A percentile compares a stretch with the other conserved stretches of the same genome.
phyloP scores from a whole-genome alignment of 805 yeast genomes.

The Sungouiella blattae region DNA sequence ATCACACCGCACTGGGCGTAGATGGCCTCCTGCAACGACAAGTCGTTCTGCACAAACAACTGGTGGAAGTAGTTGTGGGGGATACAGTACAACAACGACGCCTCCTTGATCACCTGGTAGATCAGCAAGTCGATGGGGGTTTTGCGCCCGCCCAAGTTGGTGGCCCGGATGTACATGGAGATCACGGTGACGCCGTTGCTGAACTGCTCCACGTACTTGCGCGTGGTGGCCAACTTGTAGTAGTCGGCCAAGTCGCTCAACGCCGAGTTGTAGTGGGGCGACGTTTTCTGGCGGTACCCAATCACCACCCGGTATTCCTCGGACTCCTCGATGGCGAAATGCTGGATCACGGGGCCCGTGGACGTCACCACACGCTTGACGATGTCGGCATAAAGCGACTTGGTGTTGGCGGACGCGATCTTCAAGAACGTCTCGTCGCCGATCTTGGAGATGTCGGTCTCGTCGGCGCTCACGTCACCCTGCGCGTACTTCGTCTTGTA shows the following conservation, averaged over 20 bases:
- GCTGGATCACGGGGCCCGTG: constrained; percentile 91
- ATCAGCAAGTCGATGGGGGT: constrained; percentile 70
- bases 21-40: constrained; percentile 90
- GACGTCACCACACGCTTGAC: constrained; percentile 65
- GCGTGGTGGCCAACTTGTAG: constrained; percentile 77
- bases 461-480: constrained; percentile 24
- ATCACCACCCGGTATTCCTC: constrained; percentile 85
- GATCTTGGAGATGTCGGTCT: constrained; percentile 58
- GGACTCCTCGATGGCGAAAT: constrained; percentile 72
- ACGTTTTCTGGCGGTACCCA: constrained; percentile 79
- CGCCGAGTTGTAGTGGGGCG: constrained; percentile 86
- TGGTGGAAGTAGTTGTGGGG: constrained; percentile 82
- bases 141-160: constrained; percentile 14
- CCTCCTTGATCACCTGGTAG: constrained; percentile 89
- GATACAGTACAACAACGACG: constrained; percentile 84
- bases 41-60: constrained; percentile 66
- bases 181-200: constrained; percentile 82
- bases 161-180: constrained; percentile 70
- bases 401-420: constrained; percentile 78
- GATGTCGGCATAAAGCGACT: constrained; percentile 67
- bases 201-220: constrained; percentile 93
- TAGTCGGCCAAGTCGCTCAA: constrained; percentile 82
- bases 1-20: constrained; percentile 93
- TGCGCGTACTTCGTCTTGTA: constrained; percentile 54
- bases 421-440: constrained; percentile 77